phyloP scores from a whole-genome alignment of 306 rosid genomes.

The Dryas drummondii region DNA sequence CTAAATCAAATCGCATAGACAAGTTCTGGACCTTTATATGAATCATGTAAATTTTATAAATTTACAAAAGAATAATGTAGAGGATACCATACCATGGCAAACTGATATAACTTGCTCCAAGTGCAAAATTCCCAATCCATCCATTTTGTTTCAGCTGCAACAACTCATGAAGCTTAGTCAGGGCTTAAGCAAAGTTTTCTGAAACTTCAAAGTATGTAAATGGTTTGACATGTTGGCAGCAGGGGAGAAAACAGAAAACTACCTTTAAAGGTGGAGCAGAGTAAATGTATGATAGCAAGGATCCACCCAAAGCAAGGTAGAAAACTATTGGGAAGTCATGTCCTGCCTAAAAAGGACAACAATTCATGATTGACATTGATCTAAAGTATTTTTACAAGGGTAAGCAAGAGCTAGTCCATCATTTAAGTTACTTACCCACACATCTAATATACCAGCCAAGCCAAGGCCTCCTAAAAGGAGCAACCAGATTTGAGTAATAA shows the following conservation, averaged over 20 bases:
- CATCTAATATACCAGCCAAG: slow-evolving; percentile 74
- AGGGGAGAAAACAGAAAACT: not conserved
- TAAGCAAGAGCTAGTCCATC: not conserved
- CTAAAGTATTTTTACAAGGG: slow-evolving; percentile 11
- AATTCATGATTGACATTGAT: slow-evolving; percentile 27
- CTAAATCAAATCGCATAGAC: not conserved
- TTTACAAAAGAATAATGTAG: slow-evolving; percentile 15
- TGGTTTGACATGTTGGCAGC: not conserved
- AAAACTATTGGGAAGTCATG: slow-evolving; percentile 76
- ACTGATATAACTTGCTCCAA: slow-evolving; percentile 97
- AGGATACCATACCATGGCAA: slow-evolving; percentile 83
- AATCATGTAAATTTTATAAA: not conserved
- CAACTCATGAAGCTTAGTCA: slow-evolving; percentile 34
- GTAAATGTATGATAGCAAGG: slow-evolving; percentile 83
- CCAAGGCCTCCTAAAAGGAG: slow-evolving; percentile 86
- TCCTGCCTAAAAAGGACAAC: slow-evolving; percentile 66
- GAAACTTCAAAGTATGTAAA: slow-evolving; percentile 6
- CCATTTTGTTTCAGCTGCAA: slow-evolving; percentile 96
- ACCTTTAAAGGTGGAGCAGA: slow-evolving; percentile 98
- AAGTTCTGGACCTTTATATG: not conserved
- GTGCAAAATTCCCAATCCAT: slow-evolving; percentile 98
- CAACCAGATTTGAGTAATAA: slow-evolving; percentile 93
- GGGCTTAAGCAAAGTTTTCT: slow-evolving; percentile 6
- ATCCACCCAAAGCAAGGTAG: slow-evolving; percentile 90
- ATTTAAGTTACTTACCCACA: slow-evolving; percentile 70